phyloP scores from a whole-genome alignment of 768 basidiomycete species.

The Mycena epipterygia region DNA sequence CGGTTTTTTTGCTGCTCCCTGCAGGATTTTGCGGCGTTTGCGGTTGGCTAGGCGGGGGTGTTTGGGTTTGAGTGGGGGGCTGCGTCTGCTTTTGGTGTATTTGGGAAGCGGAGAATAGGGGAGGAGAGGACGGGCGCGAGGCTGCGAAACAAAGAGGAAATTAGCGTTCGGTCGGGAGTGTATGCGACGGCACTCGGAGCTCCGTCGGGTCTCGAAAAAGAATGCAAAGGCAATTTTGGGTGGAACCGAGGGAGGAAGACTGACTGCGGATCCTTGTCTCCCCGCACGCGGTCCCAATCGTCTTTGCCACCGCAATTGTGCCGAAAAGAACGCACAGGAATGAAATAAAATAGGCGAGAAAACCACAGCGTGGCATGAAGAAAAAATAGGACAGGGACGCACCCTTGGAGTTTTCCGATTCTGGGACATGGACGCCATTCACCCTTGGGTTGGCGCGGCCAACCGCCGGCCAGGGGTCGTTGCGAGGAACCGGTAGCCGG shows the following conservation, averaged over 20 bases:
- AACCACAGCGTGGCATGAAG: too few species aligned
- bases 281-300: not conserved
- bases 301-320: not conserved
- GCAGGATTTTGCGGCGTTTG: not conserved
- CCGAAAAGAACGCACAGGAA: too few species aligned
- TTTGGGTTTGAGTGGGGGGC: not conserved
- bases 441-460: constrained; percentile 13
- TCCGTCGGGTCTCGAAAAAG: not conserved
- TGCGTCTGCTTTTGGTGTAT: not conserved
- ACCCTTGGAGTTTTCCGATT: not conserved
- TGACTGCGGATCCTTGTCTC: not conserved
- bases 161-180: not conserved
- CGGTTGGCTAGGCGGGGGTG: not conserved
- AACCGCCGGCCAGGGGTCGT: constrained; percentile 30
- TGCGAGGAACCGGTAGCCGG: not conserved
- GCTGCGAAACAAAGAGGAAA: not conserved
- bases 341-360: too few species aligned
- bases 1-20: constrained; percentile 2
- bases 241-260: not conserved
- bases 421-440: not conserved
- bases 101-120: not conserved
- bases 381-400: not conserved
- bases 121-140: constrained; percentile 17
- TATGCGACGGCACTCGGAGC: too few species aligned
- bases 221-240: not conserved